Base-by-base conservation (phyloP, 2,329 filamentous ascomycete genomes). In the Fusarium chuoi region DNA sequence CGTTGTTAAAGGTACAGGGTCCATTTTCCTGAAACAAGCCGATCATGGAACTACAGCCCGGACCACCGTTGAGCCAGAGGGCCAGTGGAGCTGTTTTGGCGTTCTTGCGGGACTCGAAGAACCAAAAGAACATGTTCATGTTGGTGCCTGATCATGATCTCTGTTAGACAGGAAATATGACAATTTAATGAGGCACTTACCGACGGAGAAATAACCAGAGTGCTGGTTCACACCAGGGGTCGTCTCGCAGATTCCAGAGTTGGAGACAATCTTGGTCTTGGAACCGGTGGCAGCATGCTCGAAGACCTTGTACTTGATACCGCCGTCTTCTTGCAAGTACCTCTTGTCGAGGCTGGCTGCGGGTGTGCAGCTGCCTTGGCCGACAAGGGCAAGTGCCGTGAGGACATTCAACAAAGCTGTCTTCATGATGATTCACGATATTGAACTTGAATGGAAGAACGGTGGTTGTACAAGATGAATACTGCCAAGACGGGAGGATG, bases 1-100 rank as follows among this genome's bases (percentile, higher is more conserved):
- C 56, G n/a, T 74, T 62, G 46, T 76, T 75, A 79, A 98, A 90
- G 72, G 91, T 93, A 33, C 94, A 91, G 4, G 96, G 95, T 48
- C 96, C 96, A 68, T 98, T 92, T 78, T 91, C 90, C 38, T 85
- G 83, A 73, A 93, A 91, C 61, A 93, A 75, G 9, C 80, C 80
- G 62, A 78, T 52, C 70, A 80, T 77, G 24, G 79, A 81, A 8
- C 78, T 80, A 35, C 79, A 80, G 8, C 80, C 80, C 2, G 80
- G 80, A 1, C 80, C 80, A 30, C 80, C 80, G 33, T 81, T 81
- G 52, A 81, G 85, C 89, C 89, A 93, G 70, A 92, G 88, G 13
- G 87, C 88, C 33, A 91, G 78, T 28, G 80, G 83, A 8, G 83
- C 83, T 33, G 80, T 80, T 12, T 79, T 73, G 0, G 83, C 79